Percentiles rank a stretch among this genome's conserved stretches.
Evolutionary conservation across 1,139 yeast genomes (phyloP).

Genomic region (Petasospora fabianii): DNA sequence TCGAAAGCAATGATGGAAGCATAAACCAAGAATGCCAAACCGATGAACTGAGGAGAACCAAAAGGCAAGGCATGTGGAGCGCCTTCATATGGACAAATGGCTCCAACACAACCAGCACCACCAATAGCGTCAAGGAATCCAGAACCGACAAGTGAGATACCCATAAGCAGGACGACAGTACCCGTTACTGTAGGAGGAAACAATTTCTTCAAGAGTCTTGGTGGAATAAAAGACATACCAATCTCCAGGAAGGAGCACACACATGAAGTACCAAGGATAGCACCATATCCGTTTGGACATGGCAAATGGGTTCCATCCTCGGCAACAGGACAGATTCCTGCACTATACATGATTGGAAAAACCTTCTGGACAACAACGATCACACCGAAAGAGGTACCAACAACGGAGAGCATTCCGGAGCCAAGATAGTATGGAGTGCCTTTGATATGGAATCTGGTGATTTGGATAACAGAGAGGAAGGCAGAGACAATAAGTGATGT

Average conservation of each 20-base stretch:
- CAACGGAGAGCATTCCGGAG: conserved; percentile 83
- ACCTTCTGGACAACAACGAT: conserved; percentile 75
- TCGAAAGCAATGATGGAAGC: conserved; percentile 72
- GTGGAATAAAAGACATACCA: conserved; percentile 68
- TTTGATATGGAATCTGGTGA: conserved; percentile 71
- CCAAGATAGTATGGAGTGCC: conserved; percentile 75
- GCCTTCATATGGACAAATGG: conserved; percentile 41
- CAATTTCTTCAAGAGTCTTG: conserved; percentile 59
- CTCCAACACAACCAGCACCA: conserved; percentile 64
- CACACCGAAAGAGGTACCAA: conserved; percentile 87
- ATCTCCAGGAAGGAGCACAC: conserved; percentile 74
- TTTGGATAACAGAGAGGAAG: conserved; percentile 66
- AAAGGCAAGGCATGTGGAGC: conserved; percentile 61
- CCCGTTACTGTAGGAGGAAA: conserved; percentile 93
- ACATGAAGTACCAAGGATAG: conserved; percentile 69
- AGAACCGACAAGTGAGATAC: conserved; percentile 58
- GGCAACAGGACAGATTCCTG: conserved; percentile 61
- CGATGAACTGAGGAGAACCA: conserved; percentile 86
- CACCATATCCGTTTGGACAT: conserved; percentile 89
- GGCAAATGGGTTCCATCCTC: conserved; percentile 63
- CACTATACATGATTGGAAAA: conserved; percentile 71
- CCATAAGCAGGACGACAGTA: conserved; percentile 83
- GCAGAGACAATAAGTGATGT: conserved; percentile 75
- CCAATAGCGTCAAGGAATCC: conserved; percentile 91
- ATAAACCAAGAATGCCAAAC: conserved; percentile 80